Evolutionary conservation across 2,329 filamentous ascomycete species (phyloP).

Genomic region (Paraphoma sp.): DNA sequence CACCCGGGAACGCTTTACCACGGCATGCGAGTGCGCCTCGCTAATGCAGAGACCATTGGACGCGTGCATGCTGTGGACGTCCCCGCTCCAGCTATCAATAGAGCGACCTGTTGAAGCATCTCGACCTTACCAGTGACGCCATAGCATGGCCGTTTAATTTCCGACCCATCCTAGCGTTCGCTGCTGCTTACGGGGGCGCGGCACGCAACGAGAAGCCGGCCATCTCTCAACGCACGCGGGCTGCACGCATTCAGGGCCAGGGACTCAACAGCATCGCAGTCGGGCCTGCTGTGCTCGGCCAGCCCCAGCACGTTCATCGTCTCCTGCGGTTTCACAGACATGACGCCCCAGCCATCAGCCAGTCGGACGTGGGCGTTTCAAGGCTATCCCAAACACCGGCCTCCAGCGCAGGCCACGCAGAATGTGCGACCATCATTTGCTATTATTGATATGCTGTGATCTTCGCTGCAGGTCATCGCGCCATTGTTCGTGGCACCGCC

Average conservation of each 20-base stretch:
- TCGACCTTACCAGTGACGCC: constrained; percentile 2
- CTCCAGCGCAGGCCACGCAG: constrained; percentile 19
- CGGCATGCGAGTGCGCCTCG: neutral
- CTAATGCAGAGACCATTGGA: neutral
- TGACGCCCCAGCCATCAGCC: constrained; percentile 17
- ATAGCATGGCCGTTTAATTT: constrained; percentile 3
- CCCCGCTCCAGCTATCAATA: neutral
- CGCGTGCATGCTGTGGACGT: neutral
- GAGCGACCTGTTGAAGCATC: neutral
- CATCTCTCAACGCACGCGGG: neutral
- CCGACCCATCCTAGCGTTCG: constrained; percentile 5
- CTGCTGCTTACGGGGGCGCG: neutral
- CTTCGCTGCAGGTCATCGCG: constrained; percentile 26
- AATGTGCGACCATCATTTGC: constrained; percentile 31
- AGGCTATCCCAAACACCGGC: constrained; percentile 24
- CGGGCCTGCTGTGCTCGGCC: constrained; percentile 16
- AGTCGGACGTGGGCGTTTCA: constrained; percentile 29
- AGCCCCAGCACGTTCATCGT: constrained; percentile 4
- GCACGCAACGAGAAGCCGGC: neutral
- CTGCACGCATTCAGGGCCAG: neutral
- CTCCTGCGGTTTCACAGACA: constrained; percentile 24
- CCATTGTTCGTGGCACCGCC: constrained; percentile 28
- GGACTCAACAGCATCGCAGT: neutral
- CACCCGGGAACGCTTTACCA: neutral
- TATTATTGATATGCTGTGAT: constrained; percentile 24